These are phyloP conservation scores for Ophiosphaerella herpotricha DNA, from an alignment of 2,329 filamentous ascomycete genomes.

Conservation along the genomic window DNA sequence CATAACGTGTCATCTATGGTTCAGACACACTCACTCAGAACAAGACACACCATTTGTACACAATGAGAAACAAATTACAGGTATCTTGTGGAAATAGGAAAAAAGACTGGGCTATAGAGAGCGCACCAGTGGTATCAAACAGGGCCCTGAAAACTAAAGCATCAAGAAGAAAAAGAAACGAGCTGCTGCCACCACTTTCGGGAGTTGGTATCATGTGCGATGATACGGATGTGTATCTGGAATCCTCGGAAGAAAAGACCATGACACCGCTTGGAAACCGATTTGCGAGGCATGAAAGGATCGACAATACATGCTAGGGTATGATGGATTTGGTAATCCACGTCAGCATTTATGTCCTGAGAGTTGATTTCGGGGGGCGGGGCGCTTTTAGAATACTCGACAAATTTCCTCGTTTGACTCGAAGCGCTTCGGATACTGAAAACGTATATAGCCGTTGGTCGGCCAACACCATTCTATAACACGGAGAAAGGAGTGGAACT, in stretches of 20 bases:
- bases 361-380: not conserved
- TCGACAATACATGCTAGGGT: too few species aligned
- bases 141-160: not conserved
- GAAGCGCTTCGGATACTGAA: not conserved
- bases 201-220: not conserved
- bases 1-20: not conserved
- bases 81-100: not conserved
- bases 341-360: not conserved
- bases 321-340: not conserved
- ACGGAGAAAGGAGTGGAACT: not conserved
- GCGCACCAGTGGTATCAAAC: constrained; percentile 9
- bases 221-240: not conserved
- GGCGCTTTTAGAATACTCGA: not conserved
- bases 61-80: not conserved
- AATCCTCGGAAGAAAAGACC: not conserved
- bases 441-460: not conserved
- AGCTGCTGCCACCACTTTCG: not conserved
- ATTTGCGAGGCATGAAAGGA: not conserved
- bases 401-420: not conserved
- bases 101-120: constrained; percentile 3
- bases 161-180: not conserved
- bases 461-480: not conserved
- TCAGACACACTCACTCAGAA: constrained; percentile 3
- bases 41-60: constrained; percentile 1
- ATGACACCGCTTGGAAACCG: not conserved